A percentile compares a stretch with the other conserved stretches of the same genome.
Conservation (phyloP, 495 filamentous ascomycete genomes). For the Lineolata rhizophorae region DNA sequence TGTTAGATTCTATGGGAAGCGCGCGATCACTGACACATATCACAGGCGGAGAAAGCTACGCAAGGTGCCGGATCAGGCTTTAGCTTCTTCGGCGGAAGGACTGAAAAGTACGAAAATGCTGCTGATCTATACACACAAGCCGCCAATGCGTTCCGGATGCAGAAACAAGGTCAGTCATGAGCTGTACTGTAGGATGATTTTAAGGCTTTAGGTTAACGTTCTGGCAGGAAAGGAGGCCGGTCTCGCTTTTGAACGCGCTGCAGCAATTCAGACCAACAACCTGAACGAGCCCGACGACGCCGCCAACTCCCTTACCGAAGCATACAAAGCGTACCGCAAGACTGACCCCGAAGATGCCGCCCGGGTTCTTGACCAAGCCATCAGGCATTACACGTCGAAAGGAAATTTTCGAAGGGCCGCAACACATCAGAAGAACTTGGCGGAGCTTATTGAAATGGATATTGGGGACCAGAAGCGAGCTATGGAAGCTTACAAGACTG, state of each 20-base stretch:
- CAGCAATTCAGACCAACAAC: constrained; percentile 46
- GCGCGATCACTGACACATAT: too few species aligned
- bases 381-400: constrained; percentile 56
- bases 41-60: constrained; percentile 15
- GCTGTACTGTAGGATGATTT: not conserved
- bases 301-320: constrained; percentile 55
- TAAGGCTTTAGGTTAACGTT: not conserved
- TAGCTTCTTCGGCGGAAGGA: constrained; percentile 13
- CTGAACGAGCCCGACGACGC: constrained; percentile 78
- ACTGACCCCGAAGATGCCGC: constrained; percentile 58
- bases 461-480: constrained; percentile 54
- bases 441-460: constrained; percentile 62
- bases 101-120: constrained; percentile 12
- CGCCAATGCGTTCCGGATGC: constrained; percentile 15
- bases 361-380: constrained; percentile 47
- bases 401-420: constrained; percentile 81
- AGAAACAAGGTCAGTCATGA: constrained; percentile 6
- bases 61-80: constrained; percentile 10
- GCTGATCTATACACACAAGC: constrained; percentile 17
- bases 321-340: constrained; percentile 73
- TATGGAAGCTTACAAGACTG: constrained; percentile 54
- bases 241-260: constrained; percentile 56
- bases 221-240: constrained; percentile 56
- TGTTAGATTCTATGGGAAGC: too few species aligned
- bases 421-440: constrained; percentile 65